These are phyloP conservation scores for Pseudocercospora pini-densiflorae DNA, from an alignment of 2,329 filamentous ascomycete genomes.

Conservation along the genomic window DNA sequence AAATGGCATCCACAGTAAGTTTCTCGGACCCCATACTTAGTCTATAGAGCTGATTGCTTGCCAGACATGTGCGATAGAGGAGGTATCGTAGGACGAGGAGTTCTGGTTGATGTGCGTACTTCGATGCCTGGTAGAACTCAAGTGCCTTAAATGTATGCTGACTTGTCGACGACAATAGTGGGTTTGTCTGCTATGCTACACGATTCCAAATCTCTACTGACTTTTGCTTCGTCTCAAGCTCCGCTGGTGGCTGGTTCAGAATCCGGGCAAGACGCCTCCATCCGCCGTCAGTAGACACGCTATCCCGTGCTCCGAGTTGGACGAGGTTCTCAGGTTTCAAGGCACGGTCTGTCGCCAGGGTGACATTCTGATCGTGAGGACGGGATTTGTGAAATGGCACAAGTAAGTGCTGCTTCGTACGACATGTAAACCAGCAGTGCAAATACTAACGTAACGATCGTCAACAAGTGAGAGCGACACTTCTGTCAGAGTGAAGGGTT, in stretches of 20 bases:
- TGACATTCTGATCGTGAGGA: constrained; percentile 24
- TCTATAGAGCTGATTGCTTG: neutral
- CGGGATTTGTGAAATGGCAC: constrained; percentile 18
- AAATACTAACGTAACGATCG: constrained; percentile 8
- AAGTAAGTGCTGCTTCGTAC: constrained; percentile 12
- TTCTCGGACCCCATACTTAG: neutral
- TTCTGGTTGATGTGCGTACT: neutral
- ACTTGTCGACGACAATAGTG: neutral
- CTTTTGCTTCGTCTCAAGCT: neutral
- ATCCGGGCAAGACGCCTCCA: neutral
- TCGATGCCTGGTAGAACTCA: neutral
- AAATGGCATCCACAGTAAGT: neutral
- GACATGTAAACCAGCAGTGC: constrained; percentile 16
- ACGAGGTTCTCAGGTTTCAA: neutral
- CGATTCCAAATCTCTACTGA: neutral
- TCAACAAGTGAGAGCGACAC: constrained; percentile 12
- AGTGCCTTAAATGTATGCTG: neutral
- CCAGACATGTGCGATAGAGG: neutral
- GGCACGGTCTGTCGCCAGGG: constrained; percentile 4
- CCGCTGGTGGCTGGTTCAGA: neutral
- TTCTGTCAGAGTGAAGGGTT: constrained; percentile 17
- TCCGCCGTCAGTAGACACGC: neutral
- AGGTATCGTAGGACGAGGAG: neutral
- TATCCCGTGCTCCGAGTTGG: neutral
- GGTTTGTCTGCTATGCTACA: neutral